Base-by-base conservation (phyloP, 2,329 filamentous ascomycete genomes). In the Aspergillus nomiae region DNA sequence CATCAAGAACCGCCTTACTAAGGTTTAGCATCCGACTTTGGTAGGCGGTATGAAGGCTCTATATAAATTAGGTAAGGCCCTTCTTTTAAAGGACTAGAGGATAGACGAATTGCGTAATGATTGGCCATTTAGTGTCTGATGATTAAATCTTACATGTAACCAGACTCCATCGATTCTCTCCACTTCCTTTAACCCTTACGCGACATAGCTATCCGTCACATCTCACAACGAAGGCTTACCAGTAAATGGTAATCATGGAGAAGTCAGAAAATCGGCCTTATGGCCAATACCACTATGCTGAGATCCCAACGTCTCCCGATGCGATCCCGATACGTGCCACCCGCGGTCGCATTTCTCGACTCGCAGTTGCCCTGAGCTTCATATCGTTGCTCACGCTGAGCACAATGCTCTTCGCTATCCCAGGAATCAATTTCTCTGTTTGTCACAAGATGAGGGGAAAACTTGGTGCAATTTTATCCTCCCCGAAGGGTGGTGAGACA, bases 291-390 rank as follows among this genome's bases (percentile, higher is more conserved):
- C 28, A 58, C 45, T 61, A 59, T 48, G 48, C 48, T 56, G 56
- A 59, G 30, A 50, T 56, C 24, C n/a, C 63, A 59, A 38, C 38
- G 32, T 26, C 53, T 32, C 60, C 46, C 56, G 63, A 61, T 63
- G 60, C 62, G 58, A 64, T 24, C 32, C 50, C 54, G 45, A 21
- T 34, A 21, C 30, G 19, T 55, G 41, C 59, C 43, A 63, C 62
- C 63, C 65, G 64, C 63, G 59, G 63, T 61, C 65, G 65, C 16
- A 32, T 67, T 48, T 26, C 46, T 30, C 58, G 59, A 12, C 53
- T 63, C 34, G 60, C 60, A 50, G 51, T 61, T 28, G 58, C 56
- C 43, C 19, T 70, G 48, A 61, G 60, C 14, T 45, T 67, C 36
- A 48, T 64, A 34, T 48, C 61, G 12, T 56, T 65, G 24, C 51